Percentiles rank a stretch among this genome's conserved stretches.
phyloP scores from a whole-genome alignment of 1,284 basidiomycete species.

The Ustilago loliicola region DNA sequence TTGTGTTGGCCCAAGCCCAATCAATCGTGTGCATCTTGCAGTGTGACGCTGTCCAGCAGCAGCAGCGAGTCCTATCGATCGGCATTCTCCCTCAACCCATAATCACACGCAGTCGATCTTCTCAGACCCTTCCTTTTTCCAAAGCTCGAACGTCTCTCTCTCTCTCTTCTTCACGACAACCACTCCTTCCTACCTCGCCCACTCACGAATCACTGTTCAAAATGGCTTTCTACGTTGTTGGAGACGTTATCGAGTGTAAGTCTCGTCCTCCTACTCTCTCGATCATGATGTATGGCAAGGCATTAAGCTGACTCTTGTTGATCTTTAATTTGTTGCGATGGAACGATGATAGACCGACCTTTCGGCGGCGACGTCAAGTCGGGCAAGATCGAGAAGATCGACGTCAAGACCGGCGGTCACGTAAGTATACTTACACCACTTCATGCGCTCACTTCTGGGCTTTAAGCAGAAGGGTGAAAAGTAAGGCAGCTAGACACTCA shows the following conservation, averaged over 20 bases:
- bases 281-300: neutral
- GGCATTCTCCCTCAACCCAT: conserved; percentile 11
- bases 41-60: conserved; percentile 31
- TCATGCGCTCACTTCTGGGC: neutral
- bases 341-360: conserved; percentile 50
- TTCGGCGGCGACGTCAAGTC: conserved; percentile 64
- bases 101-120: conserved; percentile 1
- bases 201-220: conserved; percentile 11
- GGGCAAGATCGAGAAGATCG: conserved; percentile 67
- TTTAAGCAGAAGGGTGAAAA: neutral
- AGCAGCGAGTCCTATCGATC: conserved; percentile 30
- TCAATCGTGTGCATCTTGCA: conserved; percentile 10
- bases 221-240: conserved; percentile 62
- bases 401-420: conserved; percentile 63
- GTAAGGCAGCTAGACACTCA: neutral
- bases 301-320: conserved; percentile 1
- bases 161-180: conserved; percentile 6
- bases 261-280: conserved; percentile 6
- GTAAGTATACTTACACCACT: conserved; percentile 43
- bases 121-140: conserved; percentile 3
- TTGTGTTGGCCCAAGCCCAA: conserved; percentile 25
- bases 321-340: neutral
- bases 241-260: conserved; percentile 63
- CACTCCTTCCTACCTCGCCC: neutral
- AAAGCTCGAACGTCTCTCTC: neutral